phyloP scores from a whole-genome alignment of 2,329 filamentous ascomycete species.

The Phoma sp. region DNA sequence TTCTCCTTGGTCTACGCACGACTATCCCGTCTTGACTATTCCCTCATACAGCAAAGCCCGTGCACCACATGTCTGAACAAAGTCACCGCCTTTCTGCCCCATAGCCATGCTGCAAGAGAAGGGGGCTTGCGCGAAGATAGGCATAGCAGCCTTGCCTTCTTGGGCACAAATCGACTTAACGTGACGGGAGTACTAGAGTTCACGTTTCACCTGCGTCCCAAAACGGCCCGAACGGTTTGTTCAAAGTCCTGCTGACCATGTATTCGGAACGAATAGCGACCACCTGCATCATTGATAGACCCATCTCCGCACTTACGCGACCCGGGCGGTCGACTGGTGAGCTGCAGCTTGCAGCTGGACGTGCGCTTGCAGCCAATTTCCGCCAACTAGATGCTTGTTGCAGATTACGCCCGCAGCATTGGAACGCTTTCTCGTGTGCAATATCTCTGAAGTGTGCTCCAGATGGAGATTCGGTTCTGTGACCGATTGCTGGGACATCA shows the following conservation, averaged over 20 bases:
- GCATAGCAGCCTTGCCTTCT: constrained; percentile 12
- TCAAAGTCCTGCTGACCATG: constrained; percentile 4
- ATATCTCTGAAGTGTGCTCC: not conserved
- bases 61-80: constrained; percentile 12
- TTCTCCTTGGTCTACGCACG: constrained; percentile 22
- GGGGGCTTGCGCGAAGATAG: constrained; percentile 7
- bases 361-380: not conserved
- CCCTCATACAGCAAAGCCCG: constrained; percentile 1
- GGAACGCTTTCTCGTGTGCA: not conserved
- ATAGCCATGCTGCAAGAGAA: constrained; percentile 26
- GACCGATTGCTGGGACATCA: not conserved
- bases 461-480: not conserved
- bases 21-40: constrained; percentile 18
- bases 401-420: constrained; percentile 1
- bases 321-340: not conserved
- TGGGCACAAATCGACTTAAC: constrained; percentile 2
- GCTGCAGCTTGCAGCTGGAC: not conserved
- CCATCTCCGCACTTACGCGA: constrained; percentile 9
- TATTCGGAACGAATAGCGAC: not conserved
- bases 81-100: constrained; percentile 32
- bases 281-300: not conserved
- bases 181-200: not conserved
- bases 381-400: constrained; percentile 9
- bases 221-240: constrained; percentile 9
- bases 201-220: constrained; percentile 8